Percentiles rank a stretch among this genome's conserved stretches.
Evolutionary conservation across 768 basidiomycete genomes (phyloP).

Genomic region (Lyophyllum semitale): DNA sequence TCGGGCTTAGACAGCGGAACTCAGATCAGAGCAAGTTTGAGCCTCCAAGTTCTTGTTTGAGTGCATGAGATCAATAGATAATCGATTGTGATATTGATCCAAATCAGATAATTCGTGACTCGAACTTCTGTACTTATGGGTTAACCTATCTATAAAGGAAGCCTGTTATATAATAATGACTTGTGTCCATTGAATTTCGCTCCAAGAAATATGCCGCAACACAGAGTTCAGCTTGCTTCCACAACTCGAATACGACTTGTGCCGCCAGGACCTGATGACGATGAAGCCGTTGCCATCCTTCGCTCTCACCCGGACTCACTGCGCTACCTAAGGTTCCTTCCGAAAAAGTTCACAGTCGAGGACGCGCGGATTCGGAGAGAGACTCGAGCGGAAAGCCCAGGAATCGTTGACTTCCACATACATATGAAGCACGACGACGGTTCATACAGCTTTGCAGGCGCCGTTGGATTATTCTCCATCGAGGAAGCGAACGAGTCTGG

Average conservation of each 20-base stretch:
- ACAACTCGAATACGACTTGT: conserved; percentile 35
- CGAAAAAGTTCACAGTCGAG: conserved; percentile 33
- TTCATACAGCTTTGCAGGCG: conserved; percentile 33
- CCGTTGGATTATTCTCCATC: conserved; percentile 39
- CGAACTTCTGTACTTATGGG: not conserved
- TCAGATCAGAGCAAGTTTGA: conserved; percentile 9
- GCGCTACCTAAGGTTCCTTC: conserved; percentile 40
- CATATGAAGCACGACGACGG: conserved; percentile 29
- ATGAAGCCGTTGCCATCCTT: conserved; percentile 33
- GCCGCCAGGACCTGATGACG: conserved; percentile 34
- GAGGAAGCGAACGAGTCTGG: conserved; percentile 36
- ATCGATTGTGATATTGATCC: not conserved
- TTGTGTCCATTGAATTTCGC: not conserved
- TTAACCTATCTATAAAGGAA: not conserved
- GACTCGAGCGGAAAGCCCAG: conserved; percentile 30
- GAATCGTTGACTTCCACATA: conserved; percentile 39
- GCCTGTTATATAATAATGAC: not conserved
- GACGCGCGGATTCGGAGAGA: conserved; percentile 37
- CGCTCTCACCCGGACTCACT: conserved; percentile 40
- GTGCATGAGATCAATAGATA: not conserved
- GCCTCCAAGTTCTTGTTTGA: too few species aligned
- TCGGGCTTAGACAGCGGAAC: conserved; percentile 39
- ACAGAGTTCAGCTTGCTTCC: conserved; percentile 29
- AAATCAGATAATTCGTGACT: conserved; percentile 11
- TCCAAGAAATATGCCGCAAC: conserved; percentile 26